Evolutionary conservation across 1,139 yeast genomes (phyloP).

Genomic region (Geotrichum europaeum): DNA sequence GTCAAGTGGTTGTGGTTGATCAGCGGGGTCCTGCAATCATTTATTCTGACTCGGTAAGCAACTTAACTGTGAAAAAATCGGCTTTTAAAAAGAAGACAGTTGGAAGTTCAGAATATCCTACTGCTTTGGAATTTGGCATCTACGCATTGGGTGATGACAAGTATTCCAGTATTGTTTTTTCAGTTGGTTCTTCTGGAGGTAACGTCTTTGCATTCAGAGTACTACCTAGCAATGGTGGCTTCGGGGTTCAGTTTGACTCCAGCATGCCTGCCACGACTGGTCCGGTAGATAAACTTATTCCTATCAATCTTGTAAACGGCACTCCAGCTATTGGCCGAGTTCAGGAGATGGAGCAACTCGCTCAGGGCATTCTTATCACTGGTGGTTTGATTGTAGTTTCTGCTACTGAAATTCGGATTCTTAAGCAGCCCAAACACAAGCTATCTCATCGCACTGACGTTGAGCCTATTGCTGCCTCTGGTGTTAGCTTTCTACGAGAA

Average conservation of each 20-base stretch:
- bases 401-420: slow-evolving; percentile 55
- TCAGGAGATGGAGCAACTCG: slow-evolving; percentile 52
- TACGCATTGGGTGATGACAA: slow-evolving; percentile 57
- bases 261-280: slow-evolving; percentile 43
- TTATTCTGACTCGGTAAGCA: slow-evolving; percentile 44
- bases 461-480: slow-evolving; percentile 45
- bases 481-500: slow-evolving; percentile 45
- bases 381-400: slow-evolving; percentile 60
- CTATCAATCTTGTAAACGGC: slow-evolving; percentile 54
- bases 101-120: slow-evolving; percentile 36
- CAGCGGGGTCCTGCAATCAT: slow-evolving; percentile 82
- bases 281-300: slow-evolving; percentile 50
- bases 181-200: slow-evolving; percentile 78
- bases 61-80: slow-evolving; percentile 18
- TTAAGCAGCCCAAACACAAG: slow-evolving; percentile 50
- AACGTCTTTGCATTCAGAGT: slow-evolving; percentile 63
- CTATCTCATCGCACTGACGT: slow-evolving; percentile 45
- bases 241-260: slow-evolving; percentile 53
- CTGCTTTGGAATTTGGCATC: slow-evolving; percentile 66
- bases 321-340: slow-evolving; percentile 59
- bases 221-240: slow-evolving; percentile 68
- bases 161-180: slow-evolving; percentile 63
- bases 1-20: slow-evolving; percentile 70
- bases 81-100: slow-evolving; percentile 16
- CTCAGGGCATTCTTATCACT: slow-evolving; percentile 56